Conservation (phyloP, 345 rosid genomes). For the Theobroma cacao region DNA sequence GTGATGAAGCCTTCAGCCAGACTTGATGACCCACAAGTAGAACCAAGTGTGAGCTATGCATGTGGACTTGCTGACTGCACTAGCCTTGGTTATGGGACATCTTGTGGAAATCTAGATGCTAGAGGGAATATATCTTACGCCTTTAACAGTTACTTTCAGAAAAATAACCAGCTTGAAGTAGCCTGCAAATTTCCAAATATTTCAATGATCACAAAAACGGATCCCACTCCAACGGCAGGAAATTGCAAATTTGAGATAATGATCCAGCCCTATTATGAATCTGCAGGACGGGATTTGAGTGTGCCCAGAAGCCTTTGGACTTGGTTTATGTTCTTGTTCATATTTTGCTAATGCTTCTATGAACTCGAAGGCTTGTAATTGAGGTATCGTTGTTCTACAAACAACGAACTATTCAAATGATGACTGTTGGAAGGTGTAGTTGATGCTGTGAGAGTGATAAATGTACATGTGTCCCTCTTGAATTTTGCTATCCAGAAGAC, state of each 20-base stretch:
- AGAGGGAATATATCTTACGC: slow-evolving; percentile 78
- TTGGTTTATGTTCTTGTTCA: slow-evolving; percentile 27
- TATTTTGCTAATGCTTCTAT: slow-evolving; percentile 30
- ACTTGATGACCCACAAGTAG: slow-evolving; percentile 65
- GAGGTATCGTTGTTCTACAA: slow-evolving; percentile 20
- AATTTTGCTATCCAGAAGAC: not conserved
- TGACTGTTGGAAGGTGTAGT: slow-evolving; percentile 15
- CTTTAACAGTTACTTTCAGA: slow-evolving; percentile 89
- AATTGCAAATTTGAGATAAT: slow-evolving; percentile 61
- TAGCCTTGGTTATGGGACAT: slow-evolving; percentile 81
- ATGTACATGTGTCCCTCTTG: not conserved
- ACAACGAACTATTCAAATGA: not conserved
- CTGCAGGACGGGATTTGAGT: slow-evolving; percentile 23
- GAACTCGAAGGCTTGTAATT: slow-evolving; percentile 14
- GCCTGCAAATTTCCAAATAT: slow-evolving; percentile 84
- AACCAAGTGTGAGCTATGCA: slow-evolving; percentile 72
- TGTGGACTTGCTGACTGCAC: slow-evolving; percentile 85
- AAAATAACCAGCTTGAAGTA: slow-evolving; percentile 56
- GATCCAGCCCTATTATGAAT: slow-evolving; percentile 77
- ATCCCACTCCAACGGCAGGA: slow-evolving; percentile 72
- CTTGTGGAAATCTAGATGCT: slow-evolving; percentile 61
- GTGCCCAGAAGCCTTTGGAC: slow-evolving; percentile 14
- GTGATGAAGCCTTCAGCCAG: slow-evolving; percentile 59
- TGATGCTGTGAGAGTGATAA: not conserved
- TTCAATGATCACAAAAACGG: slow-evolving; percentile 46